A percentile compares a stretch with the other conserved stretches of the same genome.
These are phyloP conservation scores for Podila verticillata DNA, from an alignment of 192 early-diverging fungal genomes.

Conservation along the genomic window DNA sequence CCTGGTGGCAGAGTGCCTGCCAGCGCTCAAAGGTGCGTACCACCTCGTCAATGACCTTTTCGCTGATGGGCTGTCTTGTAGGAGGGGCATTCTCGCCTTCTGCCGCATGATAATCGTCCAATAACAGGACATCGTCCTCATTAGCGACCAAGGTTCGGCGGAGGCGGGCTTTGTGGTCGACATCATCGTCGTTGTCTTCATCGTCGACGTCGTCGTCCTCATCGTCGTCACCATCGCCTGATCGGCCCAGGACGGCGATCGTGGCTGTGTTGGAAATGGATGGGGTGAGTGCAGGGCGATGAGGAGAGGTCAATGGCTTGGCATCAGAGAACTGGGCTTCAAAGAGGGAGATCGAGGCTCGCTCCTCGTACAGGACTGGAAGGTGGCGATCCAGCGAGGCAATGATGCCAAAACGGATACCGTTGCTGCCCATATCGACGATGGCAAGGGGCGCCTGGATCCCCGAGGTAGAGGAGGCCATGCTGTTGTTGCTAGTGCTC, in stretches of 20 bases:
- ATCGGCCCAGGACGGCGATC: conserved; percentile 20
- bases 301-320: not conserved
- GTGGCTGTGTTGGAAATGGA: conserved; percentile 40
- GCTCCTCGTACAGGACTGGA: conserved; percentile 64
- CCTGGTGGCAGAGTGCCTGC: conserved; percentile 55
- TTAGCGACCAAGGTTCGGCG: conserved; percentile 25
- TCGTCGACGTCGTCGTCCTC: not conserved
- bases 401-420: conserved; percentile 67
- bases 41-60: conserved; percentile 57
- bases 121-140: conserved; percentile 15
- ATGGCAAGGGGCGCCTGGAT: conserved; percentile 53
- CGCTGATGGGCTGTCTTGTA: conserved; percentile 51
- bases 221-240: conserved; percentile 11
- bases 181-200: not conserved
- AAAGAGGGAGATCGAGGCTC: conserved; percentile 63
- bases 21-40: conserved; percentile 60
- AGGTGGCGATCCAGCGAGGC: conserved; percentile 55
- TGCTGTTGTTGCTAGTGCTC: not conserved
- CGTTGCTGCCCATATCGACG: conserved; percentile 69
- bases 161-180: conserved; percentile 6
- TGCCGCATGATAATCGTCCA: not conserved
- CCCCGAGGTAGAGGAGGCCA: conserved; percentile 4
- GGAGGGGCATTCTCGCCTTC: conserved; percentile 9
- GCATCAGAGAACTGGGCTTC: conserved; percentile 50
- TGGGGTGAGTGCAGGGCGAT: not conserved